A percentile compares a stretch with the other conserved stretches of the same genome.
Evolutionary conservation across 1,139 yeast species (phyloP).

Genomic region (Spencermartinsiella ligniputridi): DNA sequence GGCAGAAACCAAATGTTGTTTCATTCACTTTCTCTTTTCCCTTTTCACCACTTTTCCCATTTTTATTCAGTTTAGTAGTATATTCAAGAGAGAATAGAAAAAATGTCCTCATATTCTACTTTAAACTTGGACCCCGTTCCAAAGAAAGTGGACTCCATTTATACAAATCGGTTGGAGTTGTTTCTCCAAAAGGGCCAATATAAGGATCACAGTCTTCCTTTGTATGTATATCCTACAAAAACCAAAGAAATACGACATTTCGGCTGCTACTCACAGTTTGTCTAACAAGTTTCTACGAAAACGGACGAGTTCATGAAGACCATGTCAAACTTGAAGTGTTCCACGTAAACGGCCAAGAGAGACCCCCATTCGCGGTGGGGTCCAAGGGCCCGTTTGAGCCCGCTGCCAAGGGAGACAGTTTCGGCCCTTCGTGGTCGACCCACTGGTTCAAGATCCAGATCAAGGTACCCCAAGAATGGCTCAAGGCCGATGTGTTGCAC

Average conservation of each 20-base stretch:
- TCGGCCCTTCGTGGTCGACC: conserved; percentile 95
- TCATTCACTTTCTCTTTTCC: background rate
- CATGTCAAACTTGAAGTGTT: conserved; percentile 50
- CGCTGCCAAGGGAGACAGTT: conserved; percentile 63
- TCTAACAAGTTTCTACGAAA: conserved; percentile 46
- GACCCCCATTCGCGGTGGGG: conserved; percentile 78
- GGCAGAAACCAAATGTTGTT: background rate
- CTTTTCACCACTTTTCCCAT: background rate
- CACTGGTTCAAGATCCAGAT: conserved; percentile 82
- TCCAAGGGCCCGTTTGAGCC: conserved; percentile 51
- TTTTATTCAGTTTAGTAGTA: too few relatives aligned
- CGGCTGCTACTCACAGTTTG: background rate
- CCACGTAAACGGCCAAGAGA: conserved; percentile 53
- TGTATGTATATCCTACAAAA: too few relatives aligned
- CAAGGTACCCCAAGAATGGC: conserved; percentile 49
- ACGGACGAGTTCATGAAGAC: conserved; percentile 44
- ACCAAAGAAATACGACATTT: too few relatives aligned
- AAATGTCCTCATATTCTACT: conserved; percentile 13
- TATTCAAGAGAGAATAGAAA: too few relatives aligned
- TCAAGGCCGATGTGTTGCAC: conserved; percentile 37
- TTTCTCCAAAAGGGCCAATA: conserved; percentile 73
- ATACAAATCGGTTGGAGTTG: conserved; percentile 72
- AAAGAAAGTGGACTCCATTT: conserved; percentile 78
- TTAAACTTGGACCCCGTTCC: conserved; percentile 51
- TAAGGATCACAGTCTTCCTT: conserved; percentile 64